A percentile compares a stretch with the other conserved stretches of the same genome.
phyloP scores from a whole-genome alignment of 495 filamentous ascomycete genomes.

The Talaromyces wortmannii region DNA sequence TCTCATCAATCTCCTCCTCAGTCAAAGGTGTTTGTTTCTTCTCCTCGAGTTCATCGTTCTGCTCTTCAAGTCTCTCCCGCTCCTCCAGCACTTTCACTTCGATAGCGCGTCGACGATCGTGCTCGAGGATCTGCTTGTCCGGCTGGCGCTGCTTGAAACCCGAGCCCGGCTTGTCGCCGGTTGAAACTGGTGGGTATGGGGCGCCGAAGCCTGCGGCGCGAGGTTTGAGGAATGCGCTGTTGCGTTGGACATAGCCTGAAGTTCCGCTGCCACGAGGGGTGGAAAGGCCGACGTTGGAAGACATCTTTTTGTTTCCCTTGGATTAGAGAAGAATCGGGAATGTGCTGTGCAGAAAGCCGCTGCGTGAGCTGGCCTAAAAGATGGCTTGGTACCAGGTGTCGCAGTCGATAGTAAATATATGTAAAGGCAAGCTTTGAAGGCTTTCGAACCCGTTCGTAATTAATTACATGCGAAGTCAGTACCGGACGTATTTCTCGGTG shows the following conservation, averaged over 20 bases:
- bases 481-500: too few species aligned
- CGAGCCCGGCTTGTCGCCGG: conserved; percentile 32
- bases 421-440: too few species aligned
- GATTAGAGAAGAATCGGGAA: background rate
- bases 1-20: conserved; percentile 33
- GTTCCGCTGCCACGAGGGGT: conserved; percentile 94
- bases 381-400: too few species aligned
- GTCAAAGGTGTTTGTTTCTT: conserved; percentile 33
- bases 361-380: too few species aligned
- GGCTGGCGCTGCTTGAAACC: conserved; percentile 81
- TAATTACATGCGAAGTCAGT: too few species aligned
- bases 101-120: conserved; percentile 81
- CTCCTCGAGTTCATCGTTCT: conserved; percentile 46
- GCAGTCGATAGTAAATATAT: too few species aligned
- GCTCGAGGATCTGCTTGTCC: conserved; percentile 86
- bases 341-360: background rate
- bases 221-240: conserved; percentile 77
- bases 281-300: conserved; percentile 93
- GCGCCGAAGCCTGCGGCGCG: conserved; percentile 49
- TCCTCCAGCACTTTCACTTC: conserved; percentile 91
- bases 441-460: too few species aligned
- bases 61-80: conserved; percentile 82
- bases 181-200: conserved; percentile 43
- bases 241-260: conserved; percentile 95
- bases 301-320: conserved; percentile 48